A percentile compares a stretch with the other conserved stretches of the same genome.
phyloP scores from a whole-genome alignment of 1,284 basidiomycete species.

The Farysia itapuensis region DNA sequence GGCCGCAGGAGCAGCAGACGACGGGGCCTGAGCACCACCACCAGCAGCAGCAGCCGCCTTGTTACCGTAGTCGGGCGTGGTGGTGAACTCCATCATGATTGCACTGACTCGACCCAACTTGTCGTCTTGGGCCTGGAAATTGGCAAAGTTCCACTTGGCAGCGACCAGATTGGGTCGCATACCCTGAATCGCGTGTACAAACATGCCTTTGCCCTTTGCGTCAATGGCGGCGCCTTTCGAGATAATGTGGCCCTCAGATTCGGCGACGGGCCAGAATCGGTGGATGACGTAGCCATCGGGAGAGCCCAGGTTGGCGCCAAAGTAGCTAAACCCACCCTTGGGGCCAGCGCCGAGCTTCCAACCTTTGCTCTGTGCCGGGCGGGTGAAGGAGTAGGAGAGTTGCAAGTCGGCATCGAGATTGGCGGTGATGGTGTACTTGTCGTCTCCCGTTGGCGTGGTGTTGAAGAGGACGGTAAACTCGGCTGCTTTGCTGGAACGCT shows the following conservation, averaged over 20 bases:
- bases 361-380: slow-evolving; percentile 73
- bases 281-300: slow-evolving; percentile 54
- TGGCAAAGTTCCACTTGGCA: slow-evolving; percentile 90
- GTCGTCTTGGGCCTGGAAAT: slow-evolving; percentile 68
- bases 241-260: slow-evolving; percentile 72
- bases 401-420: slow-evolving; percentile 80
- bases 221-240: slow-evolving; percentile 70
- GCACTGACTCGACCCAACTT: slow-evolving; percentile 69
- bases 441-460: slow-evolving; percentile 70
- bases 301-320: slow-evolving; percentile 65
- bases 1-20: not conserved
- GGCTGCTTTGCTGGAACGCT: slow-evolving; percentile 84
- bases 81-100: slow-evolving; percentile 95
- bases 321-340: slow-evolving; percentile 86
- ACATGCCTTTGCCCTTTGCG: slow-evolving; percentile 80
- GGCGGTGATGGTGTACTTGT: slow-evolving; percentile 75
- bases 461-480: slow-evolving; percentile 72
- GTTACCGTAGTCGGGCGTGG: slow-evolving; percentile 61
- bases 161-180: slow-evolving; percentile 96
- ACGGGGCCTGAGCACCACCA: not conserved
- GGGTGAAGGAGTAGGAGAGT: slow-evolving; percentile 73
- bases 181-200: slow-evolving; percentile 95
- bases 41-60: slow-evolving; percentile 1
- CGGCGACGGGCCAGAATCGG: slow-evolving; percentile 61
- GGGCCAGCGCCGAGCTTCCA: slow-evolving; percentile 89